Conservation (phyloP, 208 protist genomes). For the Wallacemonas sp. region DNA sequence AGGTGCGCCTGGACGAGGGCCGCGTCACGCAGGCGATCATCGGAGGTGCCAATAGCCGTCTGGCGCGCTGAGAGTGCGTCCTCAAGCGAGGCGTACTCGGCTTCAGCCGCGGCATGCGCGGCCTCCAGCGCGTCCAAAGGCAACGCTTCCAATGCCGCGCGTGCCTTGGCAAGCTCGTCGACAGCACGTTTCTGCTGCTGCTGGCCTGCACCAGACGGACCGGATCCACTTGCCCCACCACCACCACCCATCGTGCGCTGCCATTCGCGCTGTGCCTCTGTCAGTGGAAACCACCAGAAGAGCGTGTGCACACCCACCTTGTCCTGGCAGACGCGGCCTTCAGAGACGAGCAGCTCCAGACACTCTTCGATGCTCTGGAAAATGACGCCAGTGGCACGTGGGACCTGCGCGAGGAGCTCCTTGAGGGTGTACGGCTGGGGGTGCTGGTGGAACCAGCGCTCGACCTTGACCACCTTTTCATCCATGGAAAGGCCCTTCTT, state of each 20-base stretch:
- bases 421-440: constrained; percentile 81
- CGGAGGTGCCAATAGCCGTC: constrained; percentile 22
- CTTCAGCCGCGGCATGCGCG: not conserved
- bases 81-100: not conserved
- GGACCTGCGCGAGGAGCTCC: constrained; percentile 59
- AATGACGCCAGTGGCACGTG: constrained; percentile 77
- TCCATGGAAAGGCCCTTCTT: constrained; percentile 88
- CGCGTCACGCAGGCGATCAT: constrained; percentile 12
- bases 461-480: constrained; percentile 69
- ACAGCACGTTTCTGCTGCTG: not conserved
- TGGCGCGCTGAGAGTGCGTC: not conserved
- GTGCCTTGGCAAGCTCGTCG: not conserved
- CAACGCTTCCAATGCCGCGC: not conserved
- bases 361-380: constrained; percentile 84
- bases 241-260: not conserved
- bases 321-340: constrained; percentile 64
- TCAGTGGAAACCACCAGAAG: constrained; percentile 79
- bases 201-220: not conserved
- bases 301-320: constrained; percentile 76
- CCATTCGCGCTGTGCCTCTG: constrained; percentile 26
- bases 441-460: constrained; percentile 61
- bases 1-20: constrained; percentile 16
- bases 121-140: not conserved
- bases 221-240: not conserved
- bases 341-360: constrained; percentile 73